Conservation (phyloP, 2,329 filamentous ascomycete genomes). For the Fusarium sp. region DNA sequence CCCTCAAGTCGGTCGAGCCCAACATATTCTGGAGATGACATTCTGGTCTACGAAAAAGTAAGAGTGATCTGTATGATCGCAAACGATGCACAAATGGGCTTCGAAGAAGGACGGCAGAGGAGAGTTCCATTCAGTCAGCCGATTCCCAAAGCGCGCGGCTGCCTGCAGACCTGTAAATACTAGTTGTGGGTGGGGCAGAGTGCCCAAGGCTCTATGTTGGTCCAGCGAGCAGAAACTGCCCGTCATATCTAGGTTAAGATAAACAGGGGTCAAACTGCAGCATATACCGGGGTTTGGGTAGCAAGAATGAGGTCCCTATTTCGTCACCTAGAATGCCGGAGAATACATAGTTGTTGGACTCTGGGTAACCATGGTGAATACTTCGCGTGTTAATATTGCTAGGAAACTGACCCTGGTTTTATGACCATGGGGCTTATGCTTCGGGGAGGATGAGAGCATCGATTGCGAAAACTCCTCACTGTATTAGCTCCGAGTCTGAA, state of each 20-base stretch:
- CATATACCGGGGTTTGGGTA: background rate
- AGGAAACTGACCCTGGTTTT: background rate
- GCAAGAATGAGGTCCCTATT: background rate
- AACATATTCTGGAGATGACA: background rate
- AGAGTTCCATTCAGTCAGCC: background rate
- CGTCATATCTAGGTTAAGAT: background rate
- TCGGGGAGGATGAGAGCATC: background rate
- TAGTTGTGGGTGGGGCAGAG: background rate
- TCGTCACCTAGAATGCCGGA: background rate
- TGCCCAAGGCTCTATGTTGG: background rate
- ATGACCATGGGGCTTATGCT: background rate
- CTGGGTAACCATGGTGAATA: no score
- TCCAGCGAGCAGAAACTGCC: background rate
- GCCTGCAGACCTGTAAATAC: background rate
- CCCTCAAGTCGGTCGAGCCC: background rate
- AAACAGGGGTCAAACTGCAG: background rate
- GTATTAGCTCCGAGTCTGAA: background rate
- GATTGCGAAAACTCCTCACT: background rate
- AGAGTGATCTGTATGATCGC: accelerated
- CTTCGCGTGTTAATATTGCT: no score
- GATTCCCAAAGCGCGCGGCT: background rate
- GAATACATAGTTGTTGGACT: background rate
- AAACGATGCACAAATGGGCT: no score
- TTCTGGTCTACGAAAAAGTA: background rate
- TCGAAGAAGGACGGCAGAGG: background rate